These are phyloP conservation scores for Trichosporon inkin DNA, from an alignment of 1,284 basidiomycete genomes.

Conservation along the genomic window DNA sequence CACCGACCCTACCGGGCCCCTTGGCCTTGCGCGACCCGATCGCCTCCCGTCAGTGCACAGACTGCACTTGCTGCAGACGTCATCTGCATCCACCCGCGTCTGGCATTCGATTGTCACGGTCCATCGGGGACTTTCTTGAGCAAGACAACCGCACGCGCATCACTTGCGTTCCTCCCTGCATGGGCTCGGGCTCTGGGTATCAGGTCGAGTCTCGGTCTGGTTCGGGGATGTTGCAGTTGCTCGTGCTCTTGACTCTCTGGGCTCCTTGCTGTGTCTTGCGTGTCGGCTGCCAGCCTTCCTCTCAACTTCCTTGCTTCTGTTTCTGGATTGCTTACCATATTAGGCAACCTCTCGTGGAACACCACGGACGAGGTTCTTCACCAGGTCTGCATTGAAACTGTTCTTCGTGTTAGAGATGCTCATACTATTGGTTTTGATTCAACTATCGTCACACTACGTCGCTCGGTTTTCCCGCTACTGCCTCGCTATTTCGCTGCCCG, in stretches of 20 bases:
- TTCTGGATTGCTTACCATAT: slow-evolving; percentile 10
- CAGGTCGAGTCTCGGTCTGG: no score
- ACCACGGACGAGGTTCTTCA: slow-evolving; percentile 84
- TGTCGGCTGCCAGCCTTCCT: background rate
- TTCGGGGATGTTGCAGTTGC: background rate
- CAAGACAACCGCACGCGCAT: background rate
- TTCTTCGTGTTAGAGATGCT: slow-evolving; percentile 68
- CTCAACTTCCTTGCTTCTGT: background rate
- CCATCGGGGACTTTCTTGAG: background rate
- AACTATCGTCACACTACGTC: slow-evolving; percentile 16
- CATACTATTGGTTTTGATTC: slow-evolving; percentile 45
- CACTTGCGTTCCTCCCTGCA: background rate
- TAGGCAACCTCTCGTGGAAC: slow-evolving; percentile 62
- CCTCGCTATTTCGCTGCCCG: slow-evolving; percentile 4
- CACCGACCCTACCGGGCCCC: slow-evolving; percentile 1
- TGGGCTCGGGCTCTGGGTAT: no score
- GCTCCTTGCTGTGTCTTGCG: slow-evolving; percentile 1
- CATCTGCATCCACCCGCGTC: background rate
- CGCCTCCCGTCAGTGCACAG: background rate
- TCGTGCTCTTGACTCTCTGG: background rate
- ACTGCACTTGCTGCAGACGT: background rate
- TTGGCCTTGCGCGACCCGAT: background rate
- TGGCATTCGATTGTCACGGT: background rate
- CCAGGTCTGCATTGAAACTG: slow-evolving; percentile 58
- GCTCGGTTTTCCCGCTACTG: slow-evolving; percentile 9